Conservation (phyloP, 495 filamentous ascomycete species). For the Xylaria bambusicola region DNA sequence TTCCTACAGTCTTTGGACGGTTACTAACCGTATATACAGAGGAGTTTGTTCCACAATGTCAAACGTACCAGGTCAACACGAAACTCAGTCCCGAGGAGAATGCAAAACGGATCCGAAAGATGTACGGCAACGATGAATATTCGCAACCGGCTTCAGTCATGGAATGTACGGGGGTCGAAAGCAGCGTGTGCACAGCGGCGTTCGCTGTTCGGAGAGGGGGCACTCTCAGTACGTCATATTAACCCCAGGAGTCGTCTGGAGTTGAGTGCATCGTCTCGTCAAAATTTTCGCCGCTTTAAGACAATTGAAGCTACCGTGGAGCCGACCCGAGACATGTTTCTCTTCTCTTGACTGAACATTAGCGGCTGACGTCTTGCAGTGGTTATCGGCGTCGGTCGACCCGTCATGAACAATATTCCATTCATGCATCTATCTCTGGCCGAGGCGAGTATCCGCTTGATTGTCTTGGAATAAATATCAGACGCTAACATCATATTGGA, state of each 20-base stretch:
- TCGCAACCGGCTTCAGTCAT: conserved; percentile 57
- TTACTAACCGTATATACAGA: conserved; percentile 8
- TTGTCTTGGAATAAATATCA: neutral
- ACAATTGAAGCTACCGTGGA: neutral
- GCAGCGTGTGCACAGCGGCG: conserved; percentile 57
- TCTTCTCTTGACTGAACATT: neutral
- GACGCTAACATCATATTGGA: conserved; percentile 14
- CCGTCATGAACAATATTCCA: conserved; percentile 62
- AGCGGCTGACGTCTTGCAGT: conserved; percentile 27
- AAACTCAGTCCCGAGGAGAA: conserved; percentile 50
- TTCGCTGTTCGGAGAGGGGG: conserved; percentile 61
- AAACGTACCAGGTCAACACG: conserved; percentile 54
- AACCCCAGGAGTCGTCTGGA: neutral
- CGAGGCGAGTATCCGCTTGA: conserved; percentile 39
- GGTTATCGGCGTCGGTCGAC: conserved; percentile 64
- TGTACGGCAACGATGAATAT: conserved; percentile 54
- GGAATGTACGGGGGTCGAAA: conserved; percentile 67
- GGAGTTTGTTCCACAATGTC: conserved; percentile 56
- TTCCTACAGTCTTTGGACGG: neutral
- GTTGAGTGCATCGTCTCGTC: conserved; percentile 5
- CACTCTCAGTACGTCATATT: conserved; percentile 40
- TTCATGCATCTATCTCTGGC: conserved; percentile 67
- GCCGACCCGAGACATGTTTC: conserved; percentile 6
- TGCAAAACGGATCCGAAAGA: conserved; percentile 51
- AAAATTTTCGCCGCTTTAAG: conserved; percentile 1